A percentile compares a stretch with the other conserved stretches of the same genome.
phyloP scores from a whole-genome alignment of 1,284 basidiomycete genomes.

The Caloboletus firmus region DNA sequence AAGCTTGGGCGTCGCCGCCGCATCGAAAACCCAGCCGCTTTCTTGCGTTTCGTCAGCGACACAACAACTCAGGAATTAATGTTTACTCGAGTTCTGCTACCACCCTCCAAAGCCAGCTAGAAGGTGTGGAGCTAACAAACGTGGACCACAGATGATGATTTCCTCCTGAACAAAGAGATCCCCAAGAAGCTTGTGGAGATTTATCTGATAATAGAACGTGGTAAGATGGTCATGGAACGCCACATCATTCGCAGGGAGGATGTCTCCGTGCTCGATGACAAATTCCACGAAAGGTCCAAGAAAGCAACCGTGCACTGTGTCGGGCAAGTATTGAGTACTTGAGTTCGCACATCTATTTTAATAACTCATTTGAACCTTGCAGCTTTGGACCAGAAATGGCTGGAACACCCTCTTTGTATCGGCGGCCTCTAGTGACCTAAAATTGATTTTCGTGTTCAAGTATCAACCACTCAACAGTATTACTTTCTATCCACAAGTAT shows the following conservation, averaged over 20 bases:
- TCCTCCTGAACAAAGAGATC: slow-evolving; percentile 11
- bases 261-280: not conserved
- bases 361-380: not conserved
- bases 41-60: not conserved
- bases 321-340: slow-evolving; percentile 10
- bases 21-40: not conserved
- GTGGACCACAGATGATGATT: slow-evolving; percentile 23
- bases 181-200: slow-evolving; percentile 8
- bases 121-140: not conserved
- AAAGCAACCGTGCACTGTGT: slow-evolving; percentile 13
- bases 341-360: not conserved
- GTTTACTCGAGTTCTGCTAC: slow-evolving; percentile 14
- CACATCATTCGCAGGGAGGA: fast-evolving
- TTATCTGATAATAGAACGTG: not conserved
- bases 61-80: slow-evolving; percentile 3
- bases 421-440: not conserved
- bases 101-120: not conserved
- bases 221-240: not conserved
- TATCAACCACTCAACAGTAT: slow-evolving; percentile 17
- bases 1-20: not conserved
- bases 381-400: not conserved
- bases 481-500: not conserved
- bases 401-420: not conserved
- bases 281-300: slow-evolving; percentile 13
- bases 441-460: not conserved